phyloP scores from a whole-genome alignment of 768 basidiomycete genomes.

The Boletus subcaerulescens region DNA sequence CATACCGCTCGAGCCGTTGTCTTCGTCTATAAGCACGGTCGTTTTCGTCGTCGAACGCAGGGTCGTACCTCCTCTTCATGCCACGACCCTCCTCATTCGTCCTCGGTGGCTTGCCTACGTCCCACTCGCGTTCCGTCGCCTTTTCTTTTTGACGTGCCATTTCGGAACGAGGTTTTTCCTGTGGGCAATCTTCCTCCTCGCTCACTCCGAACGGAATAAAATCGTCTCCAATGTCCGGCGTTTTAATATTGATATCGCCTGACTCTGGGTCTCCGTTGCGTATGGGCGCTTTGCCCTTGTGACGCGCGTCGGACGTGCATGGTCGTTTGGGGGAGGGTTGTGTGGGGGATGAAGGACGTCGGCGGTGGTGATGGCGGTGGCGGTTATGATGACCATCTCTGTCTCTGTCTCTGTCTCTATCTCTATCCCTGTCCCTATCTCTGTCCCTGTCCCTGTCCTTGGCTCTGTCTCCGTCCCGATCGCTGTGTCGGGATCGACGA shows the following conservation, averaged over 20 bases:
- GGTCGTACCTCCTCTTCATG: constrained; percentile 47
- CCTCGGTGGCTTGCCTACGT: constrained; percentile 32
- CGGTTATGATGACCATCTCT: background rate
- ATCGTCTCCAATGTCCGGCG: too few relatives aligned
- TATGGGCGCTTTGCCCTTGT: constrained; percentile 4
- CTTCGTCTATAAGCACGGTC: constrained; percentile 14
- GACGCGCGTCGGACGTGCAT: constrained; percentile 7
- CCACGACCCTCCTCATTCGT: constrained; percentile 18
- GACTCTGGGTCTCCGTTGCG: too few relatives aligned
- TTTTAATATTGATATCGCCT: too few relatives aligned
- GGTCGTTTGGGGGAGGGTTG: constrained; percentile 18
- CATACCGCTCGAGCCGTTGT: constrained; percentile 50
- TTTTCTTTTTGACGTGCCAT: constrained; percentile 19
- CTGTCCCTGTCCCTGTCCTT: background rate
- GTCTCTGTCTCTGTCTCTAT: background rate
- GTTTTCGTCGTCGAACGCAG: constrained; percentile 39
- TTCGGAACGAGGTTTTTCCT: constrained; percentile 13
- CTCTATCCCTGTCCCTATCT: background rate
- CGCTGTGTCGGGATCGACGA: constrained; percentile 5
- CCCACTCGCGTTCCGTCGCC: constrained; percentile 39
- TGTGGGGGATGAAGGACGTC: constrained; percentile 15
- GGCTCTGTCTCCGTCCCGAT: constrained; percentile 7
- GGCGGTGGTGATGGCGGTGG: constrained; percentile 1
- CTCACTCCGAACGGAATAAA: too few relatives aligned
- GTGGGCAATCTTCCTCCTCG: constrained; percentile 4